Percentiles rank a stretch among this genome's conserved stretches.
Evolutionary conservation across 305 asterid genomes (phyloP).

Genomic region (Rubia tinctorum): DNA sequence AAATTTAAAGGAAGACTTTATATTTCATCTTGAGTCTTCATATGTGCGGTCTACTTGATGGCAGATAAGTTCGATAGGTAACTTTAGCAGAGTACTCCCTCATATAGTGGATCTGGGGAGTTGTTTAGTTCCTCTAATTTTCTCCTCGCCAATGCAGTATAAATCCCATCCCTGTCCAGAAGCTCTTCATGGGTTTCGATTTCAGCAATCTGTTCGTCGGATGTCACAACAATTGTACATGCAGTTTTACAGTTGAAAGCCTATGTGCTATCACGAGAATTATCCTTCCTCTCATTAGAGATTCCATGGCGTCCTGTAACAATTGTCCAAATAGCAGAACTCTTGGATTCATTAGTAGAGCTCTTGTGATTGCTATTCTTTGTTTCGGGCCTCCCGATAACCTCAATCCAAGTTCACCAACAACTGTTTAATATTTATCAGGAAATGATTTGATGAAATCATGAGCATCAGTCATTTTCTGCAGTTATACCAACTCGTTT

Average conservation of each 20-base stretch:
- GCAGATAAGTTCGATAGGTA: too few relatives aligned
- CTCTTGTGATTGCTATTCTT: slow-evolving; percentile 86
- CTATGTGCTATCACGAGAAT: slow-evolving; percentile 86
- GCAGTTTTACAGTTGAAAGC: slow-evolving; percentile 90
- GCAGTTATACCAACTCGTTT: slow-evolving; percentile 8
- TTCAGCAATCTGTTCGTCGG: slow-evolving; percentile 79
- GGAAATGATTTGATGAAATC: slow-evolving; percentile 60
- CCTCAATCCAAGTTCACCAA: slow-evolving; percentile 85
- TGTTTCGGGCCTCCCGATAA: slow-evolving; percentile 93
- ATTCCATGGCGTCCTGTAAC: slow-evolving; percentile 82
- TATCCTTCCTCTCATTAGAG: slow-evolving; percentile 75
- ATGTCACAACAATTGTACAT: slow-evolving; percentile 72
- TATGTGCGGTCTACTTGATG: too few relatives aligned
- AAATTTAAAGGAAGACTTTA: too few relatives aligned
- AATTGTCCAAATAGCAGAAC: slow-evolving; percentile 34
- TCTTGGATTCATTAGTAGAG: slow-evolving; percentile 73
- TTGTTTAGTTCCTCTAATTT: slow-evolving; percentile 63
- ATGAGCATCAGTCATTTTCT: slow-evolving; percentile 89
- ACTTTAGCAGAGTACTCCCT: too few relatives aligned
- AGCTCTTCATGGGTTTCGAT: slow-evolving; percentile 72
- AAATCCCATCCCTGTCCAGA: slow-evolving; percentile 54
- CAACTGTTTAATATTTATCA: slow-evolving; percentile 62
- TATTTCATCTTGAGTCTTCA: too few relatives aligned
- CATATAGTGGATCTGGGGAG: too few relatives aligned
- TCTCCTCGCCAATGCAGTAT: slow-evolving; percentile 73